Evolutionary conservation across 495 filamentous ascomycete genomes (phyloP), one percentile per base, ranked within the genome.

Genomic region (Clavariopsis aquatica): DNA sequence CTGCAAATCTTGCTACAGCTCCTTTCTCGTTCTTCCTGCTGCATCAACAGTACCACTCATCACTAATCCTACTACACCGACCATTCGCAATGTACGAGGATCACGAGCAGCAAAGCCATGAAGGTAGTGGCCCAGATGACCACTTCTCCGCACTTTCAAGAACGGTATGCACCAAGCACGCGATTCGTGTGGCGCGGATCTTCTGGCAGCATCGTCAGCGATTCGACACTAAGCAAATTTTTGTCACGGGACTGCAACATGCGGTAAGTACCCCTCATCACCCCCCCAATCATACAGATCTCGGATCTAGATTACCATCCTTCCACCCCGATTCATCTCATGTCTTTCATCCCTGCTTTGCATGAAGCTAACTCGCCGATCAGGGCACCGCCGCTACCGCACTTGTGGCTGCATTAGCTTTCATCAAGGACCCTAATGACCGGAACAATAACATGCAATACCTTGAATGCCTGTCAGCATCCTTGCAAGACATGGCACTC

Each of bases 11-110:
- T 62, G 75, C 79, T 52, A 69, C 74, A 1, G 82, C 82, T 0
- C 81, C 79, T 0, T 71, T 76, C 54, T 78, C 80, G 17, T 83
- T 79, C 68, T 84, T 83, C 65, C 66, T 83, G 6, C 73, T 83
- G 0, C 81, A 83, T 61, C 76, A 82, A 65, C 80, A 83, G 65
- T 84, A 82, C 60, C 78, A 84, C 56, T 72, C 75, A 19, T 77
- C 73, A 60, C 73, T 80, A 49, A 81, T 83, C 27, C 70, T 83
- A 0, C 75, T 83, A 8, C 80, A 82, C 60, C 70, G 81, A 19
- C 80, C 81, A 0, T 80, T 78, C 67, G 79, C 80, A 22, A 75
- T 75, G 45, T 81, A 81, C 59, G 76, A 75, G 20, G 72, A 79
- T 19, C 64, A 45, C 27, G 45, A 17, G 23, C 58, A 20, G 12